These are phyloP conservation scores for Lagenaria siceraria DNA, from an alignment of 306 rosid species.

Conservation along the genomic window DNA sequence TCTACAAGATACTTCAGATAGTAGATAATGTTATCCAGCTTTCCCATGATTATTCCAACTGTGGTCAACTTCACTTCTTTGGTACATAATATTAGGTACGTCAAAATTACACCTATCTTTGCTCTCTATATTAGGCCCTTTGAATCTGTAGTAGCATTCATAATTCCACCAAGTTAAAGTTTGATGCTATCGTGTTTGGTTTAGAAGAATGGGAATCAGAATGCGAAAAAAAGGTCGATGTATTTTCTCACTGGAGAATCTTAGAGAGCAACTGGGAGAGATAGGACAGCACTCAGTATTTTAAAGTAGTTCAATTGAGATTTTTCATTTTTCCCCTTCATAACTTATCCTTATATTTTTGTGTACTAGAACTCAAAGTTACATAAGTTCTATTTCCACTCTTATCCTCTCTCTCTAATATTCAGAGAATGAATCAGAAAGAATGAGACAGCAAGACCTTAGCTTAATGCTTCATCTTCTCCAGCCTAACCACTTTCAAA, in stretches of 20 bases:
- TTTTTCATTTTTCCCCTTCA: neutral
- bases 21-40: neutral
- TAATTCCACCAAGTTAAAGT: neutral
- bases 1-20: neutral
- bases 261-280: neutral
- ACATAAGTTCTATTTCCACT: neutral
- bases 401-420: neutral
- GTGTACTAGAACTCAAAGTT: neutral
- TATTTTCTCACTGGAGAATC: neutral
- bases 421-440: neutral
- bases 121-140: neutral
- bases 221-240: neutral
- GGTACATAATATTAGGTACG: neutral
- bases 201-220: neutral
- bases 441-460: neutral
- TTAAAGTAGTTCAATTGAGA: neutral
- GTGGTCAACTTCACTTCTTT: neutral
- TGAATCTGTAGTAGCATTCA: neutral
- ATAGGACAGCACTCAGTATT: neutral
- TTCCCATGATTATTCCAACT: neutral
- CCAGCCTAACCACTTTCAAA: neutral
- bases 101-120: neutral
- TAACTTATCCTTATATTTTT: neutral
- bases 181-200: neutral
- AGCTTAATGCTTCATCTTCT: neutral